Evolutionary conservation across 306 rosid species (phyloP), one percentile per base, ranked within the genome.

Genomic region (Malus fusca): DNA sequence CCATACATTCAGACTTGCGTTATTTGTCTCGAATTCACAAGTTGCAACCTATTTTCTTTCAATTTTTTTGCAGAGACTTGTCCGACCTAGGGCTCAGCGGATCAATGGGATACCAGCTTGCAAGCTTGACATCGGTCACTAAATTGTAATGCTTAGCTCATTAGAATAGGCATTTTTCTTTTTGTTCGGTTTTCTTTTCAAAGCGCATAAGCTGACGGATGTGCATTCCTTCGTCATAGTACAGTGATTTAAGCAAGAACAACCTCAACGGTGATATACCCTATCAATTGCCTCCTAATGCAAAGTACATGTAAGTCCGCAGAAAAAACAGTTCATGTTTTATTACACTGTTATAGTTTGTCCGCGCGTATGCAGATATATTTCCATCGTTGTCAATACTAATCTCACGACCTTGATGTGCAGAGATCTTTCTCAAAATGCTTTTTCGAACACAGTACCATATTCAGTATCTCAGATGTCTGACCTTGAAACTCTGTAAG

Each of bases 201-300:
- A 82, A 59, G 23, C 18, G 51, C 69, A 77, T 73, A 78, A 80
- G 80, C 82, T 84, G 58, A 81, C 81, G 71, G 81, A 26, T 77
- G 68, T 84, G 76, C 82, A 13, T 87, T 82, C 78, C 72, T 87
- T 91, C 81, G 84, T 89, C 85, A 35, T 91, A 91, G 92, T 92
- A 85, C 97, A 92, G 98, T 86, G 97, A 94, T 79, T 80, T 94
- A 84, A 94, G 97, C 92, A 81, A 84, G 79, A 94, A 94, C 96
- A 87, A 87, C 68, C 86, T 94, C 78, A 79, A 79, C 48, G 90
- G 91, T 56, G 92, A 90, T 19, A 84, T 94, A 77, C 98, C 97
- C 6, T 92, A 92, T 80, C 98, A 94, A 75, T 90, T 94, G 80
- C 98, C 98, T 59, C 98, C 98, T 17, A 94, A 88, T 48, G 85